These are phyloP conservation scores for Pyrenophora teres DNA, from an alignment of 2,329 filamentous ascomycete species.

Conservation along the genomic window DNA sequence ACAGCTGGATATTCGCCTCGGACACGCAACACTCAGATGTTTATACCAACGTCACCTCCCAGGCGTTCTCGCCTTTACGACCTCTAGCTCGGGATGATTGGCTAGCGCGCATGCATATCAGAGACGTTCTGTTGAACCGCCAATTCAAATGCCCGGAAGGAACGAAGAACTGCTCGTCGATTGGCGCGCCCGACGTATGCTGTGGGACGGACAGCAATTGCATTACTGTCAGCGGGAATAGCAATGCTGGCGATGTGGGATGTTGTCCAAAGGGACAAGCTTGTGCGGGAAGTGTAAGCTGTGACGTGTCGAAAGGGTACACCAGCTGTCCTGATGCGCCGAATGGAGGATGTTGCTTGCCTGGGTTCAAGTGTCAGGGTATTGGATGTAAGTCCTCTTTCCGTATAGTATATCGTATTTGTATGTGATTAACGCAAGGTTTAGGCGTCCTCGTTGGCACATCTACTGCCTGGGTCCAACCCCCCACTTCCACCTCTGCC, in stretches of 20 bases:
- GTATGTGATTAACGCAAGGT: no score
- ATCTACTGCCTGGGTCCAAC: slow-evolving; percentile 38
- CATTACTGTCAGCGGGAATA: slow-evolving; percentile 52
- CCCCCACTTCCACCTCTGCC: slow-evolving; percentile 30
- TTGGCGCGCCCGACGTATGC: slow-evolving; percentile 73
- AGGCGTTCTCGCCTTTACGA: slow-evolving; percentile 32
- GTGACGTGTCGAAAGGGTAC: slow-evolving; percentile 61
- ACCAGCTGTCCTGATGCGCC: slow-evolving; percentile 66
- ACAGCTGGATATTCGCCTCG: slow-evolving; percentile 62
- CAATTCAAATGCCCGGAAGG: slow-evolving; percentile 69
- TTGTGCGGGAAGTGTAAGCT: slow-evolving; percentile 69
- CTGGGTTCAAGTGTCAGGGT: slow-evolving; percentile 70
- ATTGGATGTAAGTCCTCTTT: slow-evolving; percentile 65
- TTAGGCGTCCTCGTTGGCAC: slow-evolving; percentile 38
- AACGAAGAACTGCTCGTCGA: slow-evolving; percentile 66
- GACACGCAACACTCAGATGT: slow-evolving; percentile 14
- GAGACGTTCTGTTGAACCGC: slow-evolving; percentile 55
- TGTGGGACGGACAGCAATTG: slow-evolving; percentile 71
- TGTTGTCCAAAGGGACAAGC: slow-evolving; percentile 71
- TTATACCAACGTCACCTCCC: slow-evolving; percentile 28
- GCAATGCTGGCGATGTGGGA: slow-evolving; percentile 70
- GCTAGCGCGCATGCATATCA: slow-evolving; percentile 46
- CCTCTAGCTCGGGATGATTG: slow-evolving; percentile 33
- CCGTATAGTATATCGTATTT: neutral
- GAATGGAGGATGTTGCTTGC: slow-evolving; percentile 77